Evolutionary conservation across 1,284 basidiomycete species (phyloP).

Genomic region (Fomitiporia mediterranea): DNA sequence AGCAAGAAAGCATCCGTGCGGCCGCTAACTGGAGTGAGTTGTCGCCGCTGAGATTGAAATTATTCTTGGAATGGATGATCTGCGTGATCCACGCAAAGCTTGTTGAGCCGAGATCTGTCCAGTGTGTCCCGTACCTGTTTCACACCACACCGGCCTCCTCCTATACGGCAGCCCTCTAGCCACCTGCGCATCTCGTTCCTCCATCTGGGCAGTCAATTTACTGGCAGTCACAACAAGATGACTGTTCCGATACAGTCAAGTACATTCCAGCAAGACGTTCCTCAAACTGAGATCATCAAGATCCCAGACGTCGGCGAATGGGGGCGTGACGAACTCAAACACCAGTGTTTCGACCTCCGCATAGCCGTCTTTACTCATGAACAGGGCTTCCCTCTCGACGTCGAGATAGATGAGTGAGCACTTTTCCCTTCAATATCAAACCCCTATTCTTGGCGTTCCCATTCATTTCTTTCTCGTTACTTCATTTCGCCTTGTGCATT

Average conservation of each 20-base stretch:
- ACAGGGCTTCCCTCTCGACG: constrained; percentile 65
- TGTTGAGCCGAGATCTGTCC: no score
- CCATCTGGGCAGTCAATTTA: no score
- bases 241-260: neutral
- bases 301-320: constrained; percentile 36
- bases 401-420: constrained; percentile 62
- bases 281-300: constrained; percentile 53
- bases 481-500: constrained; percentile 2
- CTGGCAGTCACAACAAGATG: no score
- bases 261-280: constrained; percentile 1
- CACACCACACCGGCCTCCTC: no score
- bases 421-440: constrained; percentile 28
- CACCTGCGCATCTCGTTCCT: no score
- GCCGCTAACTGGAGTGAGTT: no score
- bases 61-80: no score
- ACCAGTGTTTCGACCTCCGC: constrained; percentile 61
- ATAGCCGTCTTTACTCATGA: constrained; percentile 65
- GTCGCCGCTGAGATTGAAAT: no score
- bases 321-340: constrained; percentile 32
- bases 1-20: no score
- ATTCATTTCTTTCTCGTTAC: constrained; percentile 4
- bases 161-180: no score
- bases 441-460: constrained; percentile 8
- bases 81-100: no score
- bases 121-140: no score